These are phyloP conservation scores for Shiraia sp. DNA, from an alignment of 2,329 filamentous ascomycete species.

Conservation along the genomic window DNA sequence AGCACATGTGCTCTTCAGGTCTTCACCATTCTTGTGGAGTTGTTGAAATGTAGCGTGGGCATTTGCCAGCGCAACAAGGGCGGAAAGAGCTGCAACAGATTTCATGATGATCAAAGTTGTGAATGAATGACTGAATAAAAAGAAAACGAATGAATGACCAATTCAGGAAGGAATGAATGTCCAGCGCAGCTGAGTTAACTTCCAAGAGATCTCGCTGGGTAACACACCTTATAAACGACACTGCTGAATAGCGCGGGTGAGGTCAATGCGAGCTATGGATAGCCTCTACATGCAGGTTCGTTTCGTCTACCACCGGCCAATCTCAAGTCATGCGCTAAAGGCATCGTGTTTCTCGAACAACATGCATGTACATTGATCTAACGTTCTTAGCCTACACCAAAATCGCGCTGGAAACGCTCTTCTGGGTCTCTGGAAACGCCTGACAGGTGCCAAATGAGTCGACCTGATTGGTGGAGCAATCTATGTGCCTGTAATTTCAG, in stretches of 20 bases:
- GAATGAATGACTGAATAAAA: slow-evolving; percentile 31
- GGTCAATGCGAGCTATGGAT: slow-evolving; percentile 18
- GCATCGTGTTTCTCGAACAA: slow-evolving; percentile 22
- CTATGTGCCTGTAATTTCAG: slow-evolving; percentile 14
- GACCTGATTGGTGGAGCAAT: slow-evolving; percentile 21
- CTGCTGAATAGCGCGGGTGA: slow-evolving; percentile 15
- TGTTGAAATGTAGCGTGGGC: slow-evolving; percentile 37
- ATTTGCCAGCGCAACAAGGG: slow-evolving; percentile 30
- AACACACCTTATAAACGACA: slow-evolving; percentile 23
- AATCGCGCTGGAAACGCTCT: slow-evolving; percentile 9
- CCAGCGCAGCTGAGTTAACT: slow-evolving; percentile 37
- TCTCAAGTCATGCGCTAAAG: slow-evolving; percentile 20
- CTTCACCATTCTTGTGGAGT: slow-evolving; percentile 36
- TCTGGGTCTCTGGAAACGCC: slow-evolving; percentile 10
- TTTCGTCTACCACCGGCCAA: slow-evolving; percentile 32
- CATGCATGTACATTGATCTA: slow-evolving; percentile 23
- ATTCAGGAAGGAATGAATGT: slow-evolving; percentile 32
- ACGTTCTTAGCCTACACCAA: slow-evolving; percentile 14
- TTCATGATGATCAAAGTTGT: slow-evolving; percentile 29
- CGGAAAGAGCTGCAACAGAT: slow-evolving; percentile 30
- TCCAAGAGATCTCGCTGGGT: slow-evolving; percentile 7
- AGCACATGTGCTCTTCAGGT: slow-evolving; percentile 34
- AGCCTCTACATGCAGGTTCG: slow-evolving; percentile 21
- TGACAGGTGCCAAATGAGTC: slow-evolving; percentile 13
- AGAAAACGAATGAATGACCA: slow-evolving; percentile 17